A percentile compares a stretch with the other conserved stretches of the same genome.
These are phyloP conservation scores for Hemileccinum rubropunctum DNA, from an alignment of 768 basidiomycete species.

Conservation along the genomic window DNA sequence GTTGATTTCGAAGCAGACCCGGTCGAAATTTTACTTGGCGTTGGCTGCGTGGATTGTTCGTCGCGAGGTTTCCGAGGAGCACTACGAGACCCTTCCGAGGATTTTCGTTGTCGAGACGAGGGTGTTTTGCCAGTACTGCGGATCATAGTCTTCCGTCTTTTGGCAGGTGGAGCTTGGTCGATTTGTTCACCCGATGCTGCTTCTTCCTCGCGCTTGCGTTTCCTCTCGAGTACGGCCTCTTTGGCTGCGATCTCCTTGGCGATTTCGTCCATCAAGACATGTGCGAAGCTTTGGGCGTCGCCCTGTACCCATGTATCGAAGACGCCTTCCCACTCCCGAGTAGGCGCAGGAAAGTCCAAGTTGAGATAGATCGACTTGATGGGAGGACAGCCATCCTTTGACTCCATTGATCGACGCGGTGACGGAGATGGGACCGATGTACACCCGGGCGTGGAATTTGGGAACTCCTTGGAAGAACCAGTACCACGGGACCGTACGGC, in stretches of 20 bases:
- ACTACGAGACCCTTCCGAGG: constrained; percentile 21
- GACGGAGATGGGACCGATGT: constrained; percentile 48
- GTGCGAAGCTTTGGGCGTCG: constrained; percentile 79
- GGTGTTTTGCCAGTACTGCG: constrained; percentile 11
- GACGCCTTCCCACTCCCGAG: constrained; percentile 84
- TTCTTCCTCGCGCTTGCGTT: constrained; percentile 55
- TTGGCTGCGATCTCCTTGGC: constrained; percentile 53
- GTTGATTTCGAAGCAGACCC: constrained; percentile 20
- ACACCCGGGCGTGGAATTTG: constrained; percentile 23
- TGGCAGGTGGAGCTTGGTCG: constrained; percentile 20
- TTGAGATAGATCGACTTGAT: constrained; percentile 80
- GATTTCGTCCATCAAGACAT: constrained; percentile 55
- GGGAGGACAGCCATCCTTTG: constrained; percentile 48
- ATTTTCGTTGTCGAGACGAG: constrained; percentile 22
- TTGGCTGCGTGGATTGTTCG: constrained; percentile 10
- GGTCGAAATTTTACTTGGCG: constrained; percentile 15
- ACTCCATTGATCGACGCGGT: constrained; percentile 35
- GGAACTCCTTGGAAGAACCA: constrained; percentile 33
- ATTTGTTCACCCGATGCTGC: constrained; percentile 14
- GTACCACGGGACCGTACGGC: constrained; percentile 57
- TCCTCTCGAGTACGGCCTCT: constrained; percentile 53
- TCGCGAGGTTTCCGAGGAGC: constrained; percentile 33
- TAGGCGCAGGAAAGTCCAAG: constrained; percentile 81
- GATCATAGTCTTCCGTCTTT: constrained; percentile 23
- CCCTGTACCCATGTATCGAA: constrained; percentile 91